Base-by-base conservation (phyloP, 2,329 filamentous ascomycete genomes). In the Exophiala calicioides region DNA sequence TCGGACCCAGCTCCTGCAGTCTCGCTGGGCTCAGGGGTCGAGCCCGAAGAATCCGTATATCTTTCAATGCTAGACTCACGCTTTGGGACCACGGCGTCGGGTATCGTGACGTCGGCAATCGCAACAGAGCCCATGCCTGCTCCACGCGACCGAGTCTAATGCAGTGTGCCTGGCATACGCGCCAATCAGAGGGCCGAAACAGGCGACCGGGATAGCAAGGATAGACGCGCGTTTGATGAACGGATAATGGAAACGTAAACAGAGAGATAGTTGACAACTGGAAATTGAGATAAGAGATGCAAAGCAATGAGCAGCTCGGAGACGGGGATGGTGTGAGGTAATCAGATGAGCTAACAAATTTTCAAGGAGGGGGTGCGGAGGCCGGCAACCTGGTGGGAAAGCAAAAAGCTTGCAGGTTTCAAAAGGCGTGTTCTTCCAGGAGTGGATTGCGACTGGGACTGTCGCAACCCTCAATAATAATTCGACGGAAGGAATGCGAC, bases 1-100 rank as follows among this genome's bases (percentile, higher is more conserved):
- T 44, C 51, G 8, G 52, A 46, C 16, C 38, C 35, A 3, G 35
- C 55, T 21, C 43, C 55, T 24, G 62, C 58, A 50, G 68, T 65
- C 41, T 64, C 68, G 48, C 72, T 70, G 8, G 67, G 63, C 36
- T 75, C 72, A 9, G 71, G 71, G 2, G 70, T 71, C 32, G 73
- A 75, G 38, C 68, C 66, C n/a, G 65, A 62, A 20, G 69, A 71
- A 51, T 67, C 70, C 60, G 68, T 67, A 26, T 69, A 71, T 47
- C 65, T 66, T 51, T 72, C 71, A 20, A 60, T 62, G 43, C 64
- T 56, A 35, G 67, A 65, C 55, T 73, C 70, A 26, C 65, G 56
- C 56, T 73, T 72, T 52, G 68, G 67, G 46, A 69, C 59, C 52
- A 71, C 62, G 56, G 61, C 57, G 53, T 70, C 69, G 67, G 70